Conservation (phyloP, 2,329 filamentous ascomycete species). For the Phymatotrichopsis omnivora region DNA sequence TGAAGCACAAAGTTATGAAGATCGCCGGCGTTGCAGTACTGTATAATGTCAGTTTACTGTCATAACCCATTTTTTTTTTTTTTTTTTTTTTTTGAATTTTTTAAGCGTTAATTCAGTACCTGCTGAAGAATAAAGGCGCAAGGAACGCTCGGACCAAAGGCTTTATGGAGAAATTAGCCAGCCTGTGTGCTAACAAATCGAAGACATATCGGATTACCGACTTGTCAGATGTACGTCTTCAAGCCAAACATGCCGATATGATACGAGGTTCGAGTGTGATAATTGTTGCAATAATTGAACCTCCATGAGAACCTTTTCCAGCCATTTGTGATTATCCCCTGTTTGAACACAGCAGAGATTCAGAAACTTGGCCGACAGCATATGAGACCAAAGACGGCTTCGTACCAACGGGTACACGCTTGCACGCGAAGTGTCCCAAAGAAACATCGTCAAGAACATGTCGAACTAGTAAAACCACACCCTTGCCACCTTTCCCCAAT, state of each 20-base stretch:
- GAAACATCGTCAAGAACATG: constrained; percentile 84
- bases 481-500: constrained; percentile 82
- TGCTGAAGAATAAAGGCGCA: constrained; percentile 97
- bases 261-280: constrained; percentile 89
- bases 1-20: constrained; percentile 79
- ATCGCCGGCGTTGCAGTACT: constrained; percentile 87
- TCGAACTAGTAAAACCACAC: constrained; percentile 85
- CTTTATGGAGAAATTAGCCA: constrained; percentile 24
- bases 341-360: constrained; percentile 23
- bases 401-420: constrained; percentile 73
- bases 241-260: constrained; percentile 94
- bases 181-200: neutral
- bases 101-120: constrained; percentile 25
- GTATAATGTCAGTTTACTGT: constrained; percentile 1
- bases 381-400: constrained; percentile 1
- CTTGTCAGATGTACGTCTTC: constrained; percentile 73
- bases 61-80: no score
- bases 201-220: constrained; percentile 21
- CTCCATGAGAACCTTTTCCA: constrained; percentile 88
- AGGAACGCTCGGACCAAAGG: constrained; percentile 81
- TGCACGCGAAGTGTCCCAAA: constrained; percentile 89
- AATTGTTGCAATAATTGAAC: constrained; percentile 86
- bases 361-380: neutral
- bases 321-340: constrained; percentile 82
- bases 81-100: constrained; percentile 3